Evolutionary conservation across 2,329 filamentous ascomycete species (phyloP), one percentile per base, ranked within the genome.

Genomic region (Trichophaea hybrida): DNA sequence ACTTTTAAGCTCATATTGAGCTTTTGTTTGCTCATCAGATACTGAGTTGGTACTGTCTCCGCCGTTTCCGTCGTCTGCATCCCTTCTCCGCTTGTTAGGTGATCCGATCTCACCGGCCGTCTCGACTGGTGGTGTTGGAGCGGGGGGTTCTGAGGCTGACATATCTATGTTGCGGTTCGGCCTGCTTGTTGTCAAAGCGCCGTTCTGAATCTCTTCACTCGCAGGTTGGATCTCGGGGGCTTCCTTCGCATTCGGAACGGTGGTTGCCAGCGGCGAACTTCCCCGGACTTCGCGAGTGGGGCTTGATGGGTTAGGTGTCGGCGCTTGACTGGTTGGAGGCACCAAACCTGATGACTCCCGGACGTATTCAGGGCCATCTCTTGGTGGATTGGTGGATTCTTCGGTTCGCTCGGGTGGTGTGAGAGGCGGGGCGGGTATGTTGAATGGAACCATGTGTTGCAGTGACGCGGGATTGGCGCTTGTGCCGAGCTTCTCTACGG

Each of bases 281-380:
- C 38, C 38, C 10, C 38, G 38, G 38, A 4, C 38, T 1, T 43
- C 38, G 38, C 38, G 48, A 24, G 15, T 32, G 12, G 48, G 48
- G 12, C 48, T 51, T 12, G 50, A 34, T 10, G 46, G 37, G 33
- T n/a, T 15, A 17, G 34, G 48, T 33, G 31, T 51, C 12, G 34
- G 46, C 34, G 37, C 49, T 55, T 55, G 50, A 38, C 60, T 62
- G 12, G 46, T 58, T 2, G 44, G 34, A 15, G 56, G 33, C 10
- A 56, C 15, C 4, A 63, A 43, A 5, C 63, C 61, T 1, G 54
- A 59, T 7, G 63, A 61, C 54, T 64, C 63, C 35, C 49, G 55
- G 6, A 64, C 63, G 15, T 59, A 61, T 10, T 63, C 63, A 5
- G 58, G 61, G 33, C 54, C 38, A 8, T 50, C 17, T 24, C 17